phyloP scores from a whole-genome alignment of 2,329 filamentous ascomycete genomes.

The Penicillium aurantiogriseum region DNA sequence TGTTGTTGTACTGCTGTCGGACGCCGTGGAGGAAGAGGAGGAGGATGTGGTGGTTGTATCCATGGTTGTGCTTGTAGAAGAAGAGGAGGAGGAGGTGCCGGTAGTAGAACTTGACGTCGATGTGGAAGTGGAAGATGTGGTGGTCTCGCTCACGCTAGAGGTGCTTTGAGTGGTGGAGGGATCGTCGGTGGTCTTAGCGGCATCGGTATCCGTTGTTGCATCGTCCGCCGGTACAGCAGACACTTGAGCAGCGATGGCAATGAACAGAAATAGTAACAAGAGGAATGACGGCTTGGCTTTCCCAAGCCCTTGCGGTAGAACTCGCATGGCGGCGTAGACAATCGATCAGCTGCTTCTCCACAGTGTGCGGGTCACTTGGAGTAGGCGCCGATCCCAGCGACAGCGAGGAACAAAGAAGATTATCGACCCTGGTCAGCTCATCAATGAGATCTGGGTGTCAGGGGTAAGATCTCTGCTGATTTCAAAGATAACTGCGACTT shows the following conservation, averaged over 20 bases:
- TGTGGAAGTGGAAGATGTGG: constrained; percentile 16
- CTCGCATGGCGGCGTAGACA: constrained; percentile 25
- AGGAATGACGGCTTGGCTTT: constrained; percentile 16
- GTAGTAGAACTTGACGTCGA: constrained; percentile 17
- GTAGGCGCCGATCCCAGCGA: constrained; percentile 17
- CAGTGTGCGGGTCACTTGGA: constrained; percentile 23
- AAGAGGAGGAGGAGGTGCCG: constrained; percentile 13
- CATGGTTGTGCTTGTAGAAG: constrained; percentile 19
- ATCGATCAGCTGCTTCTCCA: constrained; percentile 21
- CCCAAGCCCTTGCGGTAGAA: constrained; percentile 15
- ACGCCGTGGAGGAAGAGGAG: constrained; percentile 24
- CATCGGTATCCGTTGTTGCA: constrained; percentile 19
- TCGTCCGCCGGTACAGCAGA: constrained; percentile 19
- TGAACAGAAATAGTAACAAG: constrained; percentile 16
- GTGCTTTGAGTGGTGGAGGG: constrained; percentile 22
- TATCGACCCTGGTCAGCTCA: background rate
- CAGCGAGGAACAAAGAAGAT: constrained; percentile 11
- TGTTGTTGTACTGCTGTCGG: constrained; percentile 19
- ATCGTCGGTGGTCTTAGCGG: constrained; percentile 26
- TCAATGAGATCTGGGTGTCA: background rate
- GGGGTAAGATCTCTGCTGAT: background rate
- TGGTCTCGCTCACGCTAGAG: constrained; percentile 19
- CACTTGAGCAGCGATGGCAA: constrained; percentile 18
- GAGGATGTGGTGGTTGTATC: constrained; percentile 20
- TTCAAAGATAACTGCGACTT: background rate